These are phyloP conservation scores for Irpex rosettiformis DNA, from an alignment of 1,284 basidiomycete species.

Conservation along the genomic window DNA sequence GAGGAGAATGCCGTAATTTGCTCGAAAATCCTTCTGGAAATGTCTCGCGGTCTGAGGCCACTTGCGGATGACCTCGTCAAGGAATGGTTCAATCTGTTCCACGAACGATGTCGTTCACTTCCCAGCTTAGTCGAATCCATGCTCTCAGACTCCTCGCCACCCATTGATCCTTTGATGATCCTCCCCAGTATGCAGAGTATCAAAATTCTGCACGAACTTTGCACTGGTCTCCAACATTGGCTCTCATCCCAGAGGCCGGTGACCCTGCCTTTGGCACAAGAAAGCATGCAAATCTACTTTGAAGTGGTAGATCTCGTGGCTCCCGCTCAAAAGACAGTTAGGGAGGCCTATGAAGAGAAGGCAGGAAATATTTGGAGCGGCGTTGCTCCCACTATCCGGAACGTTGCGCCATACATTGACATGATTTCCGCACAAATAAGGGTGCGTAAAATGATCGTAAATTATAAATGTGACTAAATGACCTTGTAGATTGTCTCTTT, in stretches of 20 bases:
- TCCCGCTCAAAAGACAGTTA: conserved; percentile 82
- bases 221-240: conserved; percentile 90
- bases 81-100: conserved; percentile 78
- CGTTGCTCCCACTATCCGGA: conserved; percentile 76
- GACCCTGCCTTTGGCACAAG: conserved; percentile 69
- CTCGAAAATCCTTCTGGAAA: conserved; percentile 92
- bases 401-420: conserved; percentile 80
- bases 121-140: conserved; percentile 73
- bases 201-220: conserved; percentile 94
- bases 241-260: conserved; percentile 77
- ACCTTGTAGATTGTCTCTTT: conserved; percentile 83
- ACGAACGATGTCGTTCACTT: conserved; percentile 80
- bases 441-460: conserved; percentile 37
- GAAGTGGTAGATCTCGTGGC: conserved; percentile 79
- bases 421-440: conserved; percentile 94
- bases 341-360: conserved; percentile 77
- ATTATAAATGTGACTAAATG: conserved; percentile 1
- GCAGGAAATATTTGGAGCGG: conserved; percentile 85
- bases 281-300: conserved; percentile 75
- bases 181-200: conserved; percentile 83
- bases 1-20: conserved; percentile 93
- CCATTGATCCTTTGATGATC: conserved; percentile 53
- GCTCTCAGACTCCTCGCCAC: conserved; percentile 62
- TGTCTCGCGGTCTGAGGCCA: conserved; percentile 65
- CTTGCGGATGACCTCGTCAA: conserved; percentile 76